phyloP scores from a whole-genome alignment of 108 stramenopile genomes.

The Nannochloropsis gaditana region DNA sequence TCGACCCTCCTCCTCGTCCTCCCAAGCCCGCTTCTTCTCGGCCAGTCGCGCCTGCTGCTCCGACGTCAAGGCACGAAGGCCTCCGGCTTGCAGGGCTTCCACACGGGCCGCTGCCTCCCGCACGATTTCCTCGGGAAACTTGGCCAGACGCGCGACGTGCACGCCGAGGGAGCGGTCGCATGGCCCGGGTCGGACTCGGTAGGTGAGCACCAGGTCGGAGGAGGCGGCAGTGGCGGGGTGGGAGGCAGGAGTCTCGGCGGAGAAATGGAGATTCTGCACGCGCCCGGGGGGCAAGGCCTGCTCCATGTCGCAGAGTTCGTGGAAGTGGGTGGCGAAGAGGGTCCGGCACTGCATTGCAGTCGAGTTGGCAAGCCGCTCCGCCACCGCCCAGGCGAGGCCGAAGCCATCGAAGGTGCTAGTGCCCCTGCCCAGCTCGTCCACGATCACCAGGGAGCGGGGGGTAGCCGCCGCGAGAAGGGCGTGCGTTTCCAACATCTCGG shows the following conservation, averaged over 20 bases:
- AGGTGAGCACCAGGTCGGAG: background rate
- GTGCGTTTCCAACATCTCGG: slow-evolving; percentile 52
- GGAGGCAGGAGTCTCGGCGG: slow-evolving; percentile 27
- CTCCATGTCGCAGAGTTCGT: slow-evolving; percentile 52
- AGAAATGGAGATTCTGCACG: slow-evolving; percentile 52
- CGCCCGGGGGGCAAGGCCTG: background rate
- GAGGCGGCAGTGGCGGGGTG: background rate
- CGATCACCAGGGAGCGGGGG: slow-evolving; percentile 45
- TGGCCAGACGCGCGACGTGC: slow-evolving; percentile 16
- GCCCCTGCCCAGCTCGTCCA: slow-evolving; percentile 58
- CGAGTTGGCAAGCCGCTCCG: slow-evolving; percentile 41
- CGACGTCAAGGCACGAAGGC: background rate
- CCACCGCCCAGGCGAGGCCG: slow-evolving; percentile 57
- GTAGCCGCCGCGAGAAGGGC: slow-evolving; percentile 41
- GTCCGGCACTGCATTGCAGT: slow-evolving; percentile 22
- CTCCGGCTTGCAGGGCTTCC: background rate
- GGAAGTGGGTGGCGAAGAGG: slow-evolving; percentile 60
- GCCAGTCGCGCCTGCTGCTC: slow-evolving; percentile 11
- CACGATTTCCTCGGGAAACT: background rate
- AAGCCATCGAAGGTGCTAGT: slow-evolving; percentile 57
- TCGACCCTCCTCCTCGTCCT: background rate
- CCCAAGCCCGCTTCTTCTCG: background rate
- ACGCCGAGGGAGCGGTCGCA: slow-evolving; percentile 20
- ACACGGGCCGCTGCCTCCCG: background rate
- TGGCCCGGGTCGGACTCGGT: background rate